A percentile compares a stretch with the other conserved stretches of the same genome.
Evolutionary conservation across 257 asterid species (phyloP).

Genomic region (Apocynum venetum): DNA sequence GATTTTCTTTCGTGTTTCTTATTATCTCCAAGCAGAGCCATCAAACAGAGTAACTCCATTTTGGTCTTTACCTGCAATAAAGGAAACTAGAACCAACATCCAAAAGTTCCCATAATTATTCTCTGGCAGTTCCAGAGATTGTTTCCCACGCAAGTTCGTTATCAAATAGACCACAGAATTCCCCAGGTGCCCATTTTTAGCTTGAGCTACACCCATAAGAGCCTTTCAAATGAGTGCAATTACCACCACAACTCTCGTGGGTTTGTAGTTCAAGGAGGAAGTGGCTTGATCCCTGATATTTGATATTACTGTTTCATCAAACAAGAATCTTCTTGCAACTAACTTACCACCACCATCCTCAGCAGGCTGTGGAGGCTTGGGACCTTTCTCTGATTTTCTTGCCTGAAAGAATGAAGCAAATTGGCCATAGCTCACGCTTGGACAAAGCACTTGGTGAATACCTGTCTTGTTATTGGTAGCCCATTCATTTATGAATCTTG

Average conservation of each 20-base stretch:
- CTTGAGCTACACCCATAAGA: not conserved
- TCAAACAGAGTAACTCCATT: conserved; percentile 5
- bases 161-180: not conserved
- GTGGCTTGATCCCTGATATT: not conserved
- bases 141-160: conserved; percentile 19
- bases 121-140: not conserved
- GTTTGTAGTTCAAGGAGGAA: not conserved
- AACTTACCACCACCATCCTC: not conserved
- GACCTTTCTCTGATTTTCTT: not conserved
- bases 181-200: conserved; percentile 11
- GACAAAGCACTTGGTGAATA: not conserved
- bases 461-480: conserved; percentile 1
- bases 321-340: conserved; percentile 8
- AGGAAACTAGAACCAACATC: not conserved
- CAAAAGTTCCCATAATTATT: conserved; percentile 14
- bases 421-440: not conserved
- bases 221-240: conserved; percentile 27
- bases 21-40: not conserved
- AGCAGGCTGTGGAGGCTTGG: too few species aligned
- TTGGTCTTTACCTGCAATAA: not conserved
- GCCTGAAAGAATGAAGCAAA: conserved; percentile 17
- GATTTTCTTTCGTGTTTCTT: not conserved
- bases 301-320: conserved; percentile 1
- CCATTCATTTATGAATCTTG: conserved; percentile 20
- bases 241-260: conserved; percentile 6